Evolutionary conservation across 2,329 filamentous ascomycete species (phyloP).

Genomic region (Fusarium keratoplasticum): DNA sequence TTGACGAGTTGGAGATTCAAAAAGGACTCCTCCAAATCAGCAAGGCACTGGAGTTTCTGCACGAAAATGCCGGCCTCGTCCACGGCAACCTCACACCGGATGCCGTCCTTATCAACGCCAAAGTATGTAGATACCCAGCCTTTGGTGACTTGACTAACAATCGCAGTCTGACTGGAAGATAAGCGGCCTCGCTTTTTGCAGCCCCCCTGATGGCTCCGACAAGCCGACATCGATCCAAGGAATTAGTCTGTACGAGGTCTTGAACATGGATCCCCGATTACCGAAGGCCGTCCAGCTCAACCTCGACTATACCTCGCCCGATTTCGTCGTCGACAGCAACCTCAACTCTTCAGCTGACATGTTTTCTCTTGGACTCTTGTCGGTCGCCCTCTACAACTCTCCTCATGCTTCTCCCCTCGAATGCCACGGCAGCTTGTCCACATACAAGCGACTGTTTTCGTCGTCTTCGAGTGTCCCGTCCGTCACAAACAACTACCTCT

Average conservation of each 20-base stretch:
- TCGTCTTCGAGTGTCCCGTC: slow-evolving; percentile 84
- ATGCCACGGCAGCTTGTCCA: slow-evolving; percentile 80
- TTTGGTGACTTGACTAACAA: slow-evolving; percentile 44
- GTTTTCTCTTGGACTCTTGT: slow-evolving; percentile 91
- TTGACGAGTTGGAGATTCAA: slow-evolving; percentile 97
- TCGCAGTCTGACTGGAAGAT: slow-evolving; percentile 95
- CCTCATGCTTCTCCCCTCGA: slow-evolving; percentile 90
- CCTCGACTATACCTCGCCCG: slow-evolving; percentile 92
- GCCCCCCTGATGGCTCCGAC: slow-evolving; percentile 80
- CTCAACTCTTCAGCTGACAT: slow-evolving; percentile 88
- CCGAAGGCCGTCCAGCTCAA: slow-evolving; percentile 87
- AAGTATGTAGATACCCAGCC: slow-evolving; percentile 63
- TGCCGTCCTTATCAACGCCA: slow-evolving; percentile 92
- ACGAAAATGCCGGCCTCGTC: slow-evolving; percentile 93
- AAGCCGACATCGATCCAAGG: slow-evolving; percentile 81
- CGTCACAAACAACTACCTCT: slow-evolving; percentile 85
- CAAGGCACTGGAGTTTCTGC: slow-evolving; percentile 93
- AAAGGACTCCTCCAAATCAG: slow-evolving; percentile 94
- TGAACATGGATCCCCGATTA: slow-evolving; percentile 87
- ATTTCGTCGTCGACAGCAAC: slow-evolving; percentile 93
- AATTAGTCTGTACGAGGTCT: slow-evolving; percentile 83
- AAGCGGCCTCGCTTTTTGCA: slow-evolving; percentile 90
- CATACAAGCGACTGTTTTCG: slow-evolving; percentile 87
- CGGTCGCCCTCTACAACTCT: slow-evolving; percentile 92
- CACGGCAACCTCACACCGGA: slow-evolving; percentile 96